These are phyloP conservation scores for Botrytis byssoidea DNA, from an alignment of 2,329 filamentous ascomycete species.

Conservation along the genomic window DNA sequence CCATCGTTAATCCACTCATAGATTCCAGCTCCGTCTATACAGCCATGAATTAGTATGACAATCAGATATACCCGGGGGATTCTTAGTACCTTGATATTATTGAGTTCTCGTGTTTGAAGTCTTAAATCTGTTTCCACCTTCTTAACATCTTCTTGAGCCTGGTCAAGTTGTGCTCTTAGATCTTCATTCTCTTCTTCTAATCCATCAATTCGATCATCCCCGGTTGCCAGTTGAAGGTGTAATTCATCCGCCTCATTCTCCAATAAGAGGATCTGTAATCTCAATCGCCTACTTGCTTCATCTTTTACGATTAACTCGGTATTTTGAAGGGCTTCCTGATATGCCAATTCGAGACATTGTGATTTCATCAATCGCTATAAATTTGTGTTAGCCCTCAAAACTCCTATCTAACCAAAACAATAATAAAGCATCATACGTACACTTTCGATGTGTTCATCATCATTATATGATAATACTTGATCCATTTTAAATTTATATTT, in stretches of 20 bases:
- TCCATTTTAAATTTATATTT: conserved; percentile 31
- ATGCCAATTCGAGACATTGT: conserved; percentile 63
- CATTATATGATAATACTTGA: conserved; percentile 33
- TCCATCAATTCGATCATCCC: conserved; percentile 58
- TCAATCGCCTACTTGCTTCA: conserved; percentile 69
- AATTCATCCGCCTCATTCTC: conserved; percentile 71
- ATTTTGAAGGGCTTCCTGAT: conserved; percentile 63
- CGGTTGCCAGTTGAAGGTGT: conserved; percentile 58
- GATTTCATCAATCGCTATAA: conserved; percentile 36
- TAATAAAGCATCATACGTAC: conserved; percentile 24
- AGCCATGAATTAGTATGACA: conserved; percentile 7
- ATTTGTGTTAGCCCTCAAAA: conserved; percentile 10
- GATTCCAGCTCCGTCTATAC: conserved; percentile 67
- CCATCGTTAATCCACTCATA: conserved; percentile 63
- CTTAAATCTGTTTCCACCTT: conserved; percentile 45
- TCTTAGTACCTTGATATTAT: conserved; percentile 51
- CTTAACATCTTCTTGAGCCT: conserved; percentile 43
- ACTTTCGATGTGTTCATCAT: conserved; percentile 33
- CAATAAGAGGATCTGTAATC: conserved; percentile 68
- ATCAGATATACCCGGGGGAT: not conserved
- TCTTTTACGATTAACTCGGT: conserved; percentile 69
- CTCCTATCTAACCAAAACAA: not conserved
- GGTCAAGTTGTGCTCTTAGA: conserved; percentile 48
- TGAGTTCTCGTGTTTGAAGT: conserved; percentile 52
- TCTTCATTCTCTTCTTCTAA: conserved; percentile 52